Conservation (phyloP, 2,329 filamentous ascomycete genomes). For the Tolypocladium album region DNA sequence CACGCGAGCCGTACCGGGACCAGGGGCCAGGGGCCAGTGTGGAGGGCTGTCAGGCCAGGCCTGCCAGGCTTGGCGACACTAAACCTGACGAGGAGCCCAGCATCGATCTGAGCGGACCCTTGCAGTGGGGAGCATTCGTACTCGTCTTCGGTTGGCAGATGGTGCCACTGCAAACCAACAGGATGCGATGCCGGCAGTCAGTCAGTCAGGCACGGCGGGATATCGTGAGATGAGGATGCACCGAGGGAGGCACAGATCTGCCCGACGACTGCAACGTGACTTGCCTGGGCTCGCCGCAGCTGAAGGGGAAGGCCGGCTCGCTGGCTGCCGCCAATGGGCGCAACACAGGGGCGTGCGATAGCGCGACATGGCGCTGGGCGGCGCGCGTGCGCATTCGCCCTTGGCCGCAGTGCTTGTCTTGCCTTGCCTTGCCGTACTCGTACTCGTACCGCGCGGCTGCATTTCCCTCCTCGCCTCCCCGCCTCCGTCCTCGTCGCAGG, state of each 20-base stretch:
- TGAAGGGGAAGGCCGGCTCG: not conserved
- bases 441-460: no score
- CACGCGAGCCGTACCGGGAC: not conserved
- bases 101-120: not conserved
- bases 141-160: no score
- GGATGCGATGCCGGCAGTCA: not conserved
- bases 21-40: not conserved
- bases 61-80: not conserved
- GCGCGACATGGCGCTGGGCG: not conserved
- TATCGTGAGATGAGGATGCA: not conserved
- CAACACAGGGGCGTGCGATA: not conserved
- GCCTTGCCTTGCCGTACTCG: no score
- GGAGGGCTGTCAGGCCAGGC: no score
- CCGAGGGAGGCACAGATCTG: no score
- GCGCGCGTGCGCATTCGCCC: no score
- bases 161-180: not conserved
- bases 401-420: not conserved
- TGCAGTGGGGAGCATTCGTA: not conserved
- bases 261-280: no score
- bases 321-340: not conserved
- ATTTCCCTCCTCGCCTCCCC: not conserved
- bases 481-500: not conserved
- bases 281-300: not conserved
- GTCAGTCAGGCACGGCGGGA: not conserved
- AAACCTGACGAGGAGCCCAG: not conserved